Base-by-base conservation (phyloP, 2,329 filamentous ascomycete species). In the Colletotrichum karsti region DNA sequence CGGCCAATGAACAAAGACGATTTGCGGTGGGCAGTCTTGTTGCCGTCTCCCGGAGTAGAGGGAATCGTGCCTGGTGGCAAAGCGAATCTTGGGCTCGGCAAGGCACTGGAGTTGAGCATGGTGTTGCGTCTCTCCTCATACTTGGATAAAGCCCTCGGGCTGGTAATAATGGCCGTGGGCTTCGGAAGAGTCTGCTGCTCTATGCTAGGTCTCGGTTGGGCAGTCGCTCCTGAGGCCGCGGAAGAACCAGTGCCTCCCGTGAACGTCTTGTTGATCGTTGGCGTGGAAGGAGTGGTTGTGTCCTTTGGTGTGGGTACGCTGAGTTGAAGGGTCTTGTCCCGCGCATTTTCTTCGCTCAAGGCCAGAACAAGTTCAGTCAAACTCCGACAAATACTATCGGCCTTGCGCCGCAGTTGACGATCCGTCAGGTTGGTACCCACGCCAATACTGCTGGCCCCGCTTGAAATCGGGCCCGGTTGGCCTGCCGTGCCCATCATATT, bases 281-380 rank as follows among this genome's bases (percentile, higher is more conserved):
- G 84, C n/a, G 84, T 86, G 9, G 76, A 76, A 13, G 81, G 76
- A 2, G 53, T 35, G 28, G 46, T 46, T 20, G 73, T 69, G 8
- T 74, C 71, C 20, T 77, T 74, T 50, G 76, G 75, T 4, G 72
- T 63, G 18, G 66, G 55, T 9, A 69, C 63, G 35, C 44, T 77
- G 7, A 73, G 64, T 6, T 70, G 63, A 10, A 67, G 69, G 30
- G 76, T 72, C 70, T 82, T 83, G 18, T 72, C 70, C 57, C 80
- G 80, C 2, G 77, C 75, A 4, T 76, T 77, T 42, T 89, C 88
- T 70, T 93, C 92, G 30, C 91, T 90, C 60, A 99, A 83, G 1
- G 94, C 93, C 63, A 99, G 88, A 76, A 94, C 97, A 7, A 99
- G 85, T 78, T 99, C 96, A 0, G 95, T 98, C 71, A 99, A 82